Base-by-base conservation (phyloP, 805 yeast species). In the Saturnispora kantuleensis region DNA sequence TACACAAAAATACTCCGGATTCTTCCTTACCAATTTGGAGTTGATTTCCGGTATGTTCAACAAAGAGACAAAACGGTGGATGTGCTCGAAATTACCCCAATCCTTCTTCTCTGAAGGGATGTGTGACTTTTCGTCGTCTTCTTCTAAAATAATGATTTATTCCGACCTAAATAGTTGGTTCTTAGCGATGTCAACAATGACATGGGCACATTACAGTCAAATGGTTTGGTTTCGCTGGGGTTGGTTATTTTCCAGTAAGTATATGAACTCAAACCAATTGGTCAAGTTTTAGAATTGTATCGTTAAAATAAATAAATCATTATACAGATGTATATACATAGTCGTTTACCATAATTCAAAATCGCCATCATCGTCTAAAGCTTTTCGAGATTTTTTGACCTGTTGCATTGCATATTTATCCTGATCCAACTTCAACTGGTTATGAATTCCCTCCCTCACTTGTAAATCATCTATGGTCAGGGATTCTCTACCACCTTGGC, bases 181-280 rank as follows among this genome's bases (percentile, higher is more conserved):
- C 43, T 62, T 67, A 29, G 58, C 63, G 36, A 68, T 79, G 44
- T 72, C 82, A 0, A 84, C 95, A 4, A 87, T 90, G 96, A 65
- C 80, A 3, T 70, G 71, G 51, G 95, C 84, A 3, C 97, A 93
- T 63, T 70, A 70, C 50, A 78, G 95, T 2, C 98, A 93, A 61
- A 84, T 93, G 84, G 89, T 83, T 8, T 90, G 97, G 97, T 93
- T 82, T 61, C 71, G 98, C 52, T 84, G 84, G 67, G 81, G 87
- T 1, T 93, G 97, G 96, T 68, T 93, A 57, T 47, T 75, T 5
- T 62, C 80, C 12, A 82, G 95, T 48, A 70, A 89, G 49, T 90
- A 87, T 63, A 75, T 85, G 69, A 78, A 80, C 36, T 74, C 75
- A 42, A 89, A 90, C 62, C 88, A 84, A 55, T 66, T 85, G 50